Conservation (phyloP, 108 stramenopile genomes). For the Pseudonitzschia delicatissima region DNA sequence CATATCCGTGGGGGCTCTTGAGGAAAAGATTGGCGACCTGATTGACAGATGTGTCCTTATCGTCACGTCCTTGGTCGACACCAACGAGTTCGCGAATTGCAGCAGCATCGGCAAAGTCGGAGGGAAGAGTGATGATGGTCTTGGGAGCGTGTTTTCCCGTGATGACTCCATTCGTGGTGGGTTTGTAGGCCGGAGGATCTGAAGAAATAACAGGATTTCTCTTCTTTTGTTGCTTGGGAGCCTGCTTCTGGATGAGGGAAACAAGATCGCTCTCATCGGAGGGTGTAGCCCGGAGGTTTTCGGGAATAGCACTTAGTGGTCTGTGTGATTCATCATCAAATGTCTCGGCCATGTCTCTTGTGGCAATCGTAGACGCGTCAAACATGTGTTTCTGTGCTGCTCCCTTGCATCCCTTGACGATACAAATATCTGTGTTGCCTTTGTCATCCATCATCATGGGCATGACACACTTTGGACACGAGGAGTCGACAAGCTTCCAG, state of each 20-base stretch:
- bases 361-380: conserved; percentile 16
- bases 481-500: conserved; percentile 45
- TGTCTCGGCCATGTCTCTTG: conserved; percentile 10
- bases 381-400: background rate
- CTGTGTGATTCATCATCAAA: conserved; percentile 7
- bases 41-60: conserved; percentile 11
- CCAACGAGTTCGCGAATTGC: conserved; percentile 4
- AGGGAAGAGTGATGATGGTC: conserved; percentile 14
- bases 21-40: conserved; percentile 24
- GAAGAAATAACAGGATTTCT: background rate
- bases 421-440: conserved; percentile 40
- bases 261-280: conserved; percentile 1
- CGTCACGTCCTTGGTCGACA: background rate
- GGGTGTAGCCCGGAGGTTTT: background rate
- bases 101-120: conserved; percentile 21
- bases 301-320: too few relatives aligned
- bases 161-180: background rate
- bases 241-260: background rate
- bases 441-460: conserved; percentile 47
- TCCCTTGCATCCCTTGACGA: conserved; percentile 45
- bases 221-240: background rate
- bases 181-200: conserved; percentile 19
- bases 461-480: conserved; percentile 53
- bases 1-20: conserved; percentile 17
- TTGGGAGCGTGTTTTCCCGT: background rate